Base-by-base conservation (phyloP, 2,329 filamentous ascomycete species). In the Thelonectria rubi region DNA sequence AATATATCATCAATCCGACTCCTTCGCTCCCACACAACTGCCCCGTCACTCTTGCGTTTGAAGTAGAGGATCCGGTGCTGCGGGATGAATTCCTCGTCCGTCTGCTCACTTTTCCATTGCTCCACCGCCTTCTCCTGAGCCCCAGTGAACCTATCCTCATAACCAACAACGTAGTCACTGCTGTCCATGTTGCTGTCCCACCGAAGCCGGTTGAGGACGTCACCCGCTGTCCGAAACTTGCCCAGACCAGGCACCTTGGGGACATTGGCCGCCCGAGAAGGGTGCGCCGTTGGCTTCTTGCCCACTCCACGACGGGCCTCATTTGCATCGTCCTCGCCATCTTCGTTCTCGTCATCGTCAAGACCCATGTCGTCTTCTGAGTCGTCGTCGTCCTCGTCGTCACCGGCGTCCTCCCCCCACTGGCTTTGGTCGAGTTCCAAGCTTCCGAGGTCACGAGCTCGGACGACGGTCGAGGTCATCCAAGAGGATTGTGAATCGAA, bases 71-170 rank as follows among this genome's bases (percentile, higher is more conserved):
- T 86, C 15, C 87, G 79, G 69, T 89, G 86, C 74, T 88, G 85
- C 7, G 87, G 87, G 57, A 90, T 88, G 68, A 88, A 90, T 73
- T 89, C 87, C 61, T 89, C 86, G 65, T 89, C 83, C 32, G 86
- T 88, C 73, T 85, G 82, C 68, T 88, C 86, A 15, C 77, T 79
- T 76, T 85, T 87, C 87, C 87, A 89, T 30, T 79, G 75, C 53
- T 81, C 82, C 5, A 88, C 73, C 2, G 79, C 71, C 64, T 82
- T 83, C 73, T 89, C 86, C 65, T 78, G 80, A 2, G 80, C 77
- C 1, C 85, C 86, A 4, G 79, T 62, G 68, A 89, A 88, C 15
- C 87, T 79, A 71, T 89, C 87, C 67, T 86, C 82, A 66, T 89
- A 89, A 1, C 86, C 86, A 50, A 89, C 79, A 5, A 88, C 64